These are phyloP conservation scores for Dactylellina haptotyla DNA, from an alignment of 2,329 filamentous ascomycete species.

Conservation along the genomic window DNA sequence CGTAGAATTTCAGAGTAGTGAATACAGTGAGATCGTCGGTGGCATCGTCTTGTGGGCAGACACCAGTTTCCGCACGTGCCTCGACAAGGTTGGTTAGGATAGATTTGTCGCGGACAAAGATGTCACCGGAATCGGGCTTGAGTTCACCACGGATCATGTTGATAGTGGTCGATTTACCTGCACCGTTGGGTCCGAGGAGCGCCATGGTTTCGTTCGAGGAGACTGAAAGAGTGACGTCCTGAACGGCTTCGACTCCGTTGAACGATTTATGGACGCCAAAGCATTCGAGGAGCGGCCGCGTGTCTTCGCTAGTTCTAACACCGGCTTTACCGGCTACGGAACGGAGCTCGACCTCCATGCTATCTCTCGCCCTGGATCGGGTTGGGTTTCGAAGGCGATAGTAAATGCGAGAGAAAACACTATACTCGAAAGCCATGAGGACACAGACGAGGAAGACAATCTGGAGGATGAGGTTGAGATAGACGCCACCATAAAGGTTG, in stretches of 20 bases:
- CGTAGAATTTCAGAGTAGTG: slow-evolving; percentile 60
- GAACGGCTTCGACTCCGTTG: slow-evolving; percentile 78
- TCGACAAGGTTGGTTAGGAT: slow-evolving; percentile 49
- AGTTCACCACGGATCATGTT: slow-evolving; percentile 89
- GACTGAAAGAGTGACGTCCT: slow-evolving; percentile 86
- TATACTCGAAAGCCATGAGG: slow-evolving; percentile 82
- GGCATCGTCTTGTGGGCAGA: slow-evolving; percentile 61
- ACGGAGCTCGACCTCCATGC: slow-evolving; percentile 61
- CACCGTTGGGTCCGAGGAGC: slow-evolving; percentile 89
- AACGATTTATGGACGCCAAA: slow-evolving; percentile 83
- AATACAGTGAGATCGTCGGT: slow-evolving; percentile 60
- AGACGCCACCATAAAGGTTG: slow-evolving; percentile 80
- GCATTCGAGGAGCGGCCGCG: slow-evolving; percentile 77
- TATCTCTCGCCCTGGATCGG: slow-evolving; percentile 61
- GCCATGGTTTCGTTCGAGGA: slow-evolving; percentile 84
- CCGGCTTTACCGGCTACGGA: slow-evolving; percentile 2
- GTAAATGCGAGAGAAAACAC: slow-evolving; percentile 63
- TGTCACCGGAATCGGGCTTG: slow-evolving; percentile 77
- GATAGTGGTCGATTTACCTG: slow-evolving; percentile 90
- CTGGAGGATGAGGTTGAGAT: slow-evolving; percentile 82
- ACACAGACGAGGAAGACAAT: slow-evolving; percentile 75
- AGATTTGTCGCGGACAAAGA: slow-evolving; percentile 65
- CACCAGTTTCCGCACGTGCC: slow-evolving; percentile 58
- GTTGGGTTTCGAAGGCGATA: slow-evolving; percentile 59
- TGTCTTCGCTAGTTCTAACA: slow-evolving; percentile 71